phyloP scores from a whole-genome alignment of 2,329 filamentous ascomycete species.

The Emydomyces testavorans region DNA sequence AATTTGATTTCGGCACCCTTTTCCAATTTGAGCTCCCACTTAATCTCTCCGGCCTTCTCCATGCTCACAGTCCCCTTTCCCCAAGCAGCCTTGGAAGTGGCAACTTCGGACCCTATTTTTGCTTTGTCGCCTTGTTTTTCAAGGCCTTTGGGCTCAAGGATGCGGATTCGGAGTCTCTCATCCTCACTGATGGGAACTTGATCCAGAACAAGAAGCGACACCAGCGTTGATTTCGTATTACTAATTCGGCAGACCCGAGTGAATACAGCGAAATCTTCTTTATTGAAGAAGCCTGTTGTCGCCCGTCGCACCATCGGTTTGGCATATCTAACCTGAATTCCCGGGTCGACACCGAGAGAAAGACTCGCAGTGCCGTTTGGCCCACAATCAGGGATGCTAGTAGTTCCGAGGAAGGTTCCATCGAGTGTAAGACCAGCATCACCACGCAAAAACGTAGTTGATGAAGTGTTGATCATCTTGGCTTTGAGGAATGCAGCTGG shows the following conservation, averaged over 20 bases:
- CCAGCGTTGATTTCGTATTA: slow-evolving; percentile 23
- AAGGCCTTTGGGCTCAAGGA: slow-evolving; percentile 23
- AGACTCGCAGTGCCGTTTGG: slow-evolving; percentile 24
- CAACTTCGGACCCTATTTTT: slow-evolving; percentile 13
- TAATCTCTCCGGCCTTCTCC: slow-evolving; percentile 47
- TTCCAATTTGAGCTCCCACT: slow-evolving; percentile 49
- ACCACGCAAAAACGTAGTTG: slow-evolving; percentile 23
- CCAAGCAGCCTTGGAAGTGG: slow-evolving; percentile 30
- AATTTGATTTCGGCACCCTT: slow-evolving; percentile 48
- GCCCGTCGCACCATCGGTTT: slow-evolving; percentile 23
- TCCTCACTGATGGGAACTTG: slow-evolving; percentile 27
- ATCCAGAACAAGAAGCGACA: slow-evolving; percentile 24
- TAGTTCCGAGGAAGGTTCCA: slow-evolving; percentile 24
- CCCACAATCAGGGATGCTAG: slow-evolving; percentile 20
- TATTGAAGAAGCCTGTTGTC: slow-evolving; percentile 24
- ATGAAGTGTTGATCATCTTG: slow-evolving; percentile 30
- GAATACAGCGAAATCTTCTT: slow-evolving; percentile 25
- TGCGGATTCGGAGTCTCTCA: slow-evolving; percentile 23
- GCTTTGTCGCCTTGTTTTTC: slow-evolving; percentile 21
- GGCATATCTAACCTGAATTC: slow-evolving; percentile 24
- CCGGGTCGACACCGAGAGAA: slow-evolving; percentile 27
- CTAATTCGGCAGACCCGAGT: slow-evolving; percentile 24
- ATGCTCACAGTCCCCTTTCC: slow-evolving; percentile 45
- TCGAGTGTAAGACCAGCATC: slow-evolving; percentile 23
- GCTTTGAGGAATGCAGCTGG: slow-evolving; percentile 33